Evolutionary conservation across 2,329 filamentous ascomycete species (phyloP).

Genomic region (Paecilomyces niveus): DNA sequence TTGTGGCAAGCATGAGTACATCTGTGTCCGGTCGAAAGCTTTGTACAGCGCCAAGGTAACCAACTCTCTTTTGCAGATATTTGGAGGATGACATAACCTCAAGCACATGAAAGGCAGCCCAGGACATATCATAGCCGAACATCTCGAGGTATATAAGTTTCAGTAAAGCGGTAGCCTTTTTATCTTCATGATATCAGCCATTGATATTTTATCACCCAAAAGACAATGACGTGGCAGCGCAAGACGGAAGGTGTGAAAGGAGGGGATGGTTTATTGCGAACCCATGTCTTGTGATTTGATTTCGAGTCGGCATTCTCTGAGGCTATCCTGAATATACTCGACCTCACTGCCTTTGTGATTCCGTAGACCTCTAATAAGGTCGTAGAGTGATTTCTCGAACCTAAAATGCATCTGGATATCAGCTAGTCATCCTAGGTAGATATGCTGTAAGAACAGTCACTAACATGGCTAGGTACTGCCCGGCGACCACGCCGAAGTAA

Average conservation of each 20-base stretch:
- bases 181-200: conserved; percentile 48
- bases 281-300: conserved; percentile 91
- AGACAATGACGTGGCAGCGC: not conserved
- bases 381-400: conserved; percentile 99
- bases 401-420: conserved; percentile 39
- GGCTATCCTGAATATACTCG: conserved; percentile 86
- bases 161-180: conserved; percentile 91
- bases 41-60: conserved; percentile 91
- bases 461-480: not conserved
- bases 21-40: conserved; percentile 94
- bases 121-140: conserved; percentile 99
- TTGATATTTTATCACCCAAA: not conserved
- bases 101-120: conserved; percentile 96
- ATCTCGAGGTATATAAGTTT: conserved; percentile 98
- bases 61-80: conserved; percentile 89
- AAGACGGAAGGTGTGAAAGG: conserved; percentile 1
- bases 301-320: conserved; percentile 93
- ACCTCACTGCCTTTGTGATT: conserved; percentile 94
- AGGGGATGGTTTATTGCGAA: conserved; percentile 34
- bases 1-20: conserved; percentile 94
- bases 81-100: conserved; percentile 98
- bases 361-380: conserved; percentile 92
- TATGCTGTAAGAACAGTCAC: not conserved
- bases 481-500: not conserved
- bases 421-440: not conserved